Base-by-base conservation (phyloP, 768 basidiomycete species). In the Phaeotremella skinneri region DNA sequence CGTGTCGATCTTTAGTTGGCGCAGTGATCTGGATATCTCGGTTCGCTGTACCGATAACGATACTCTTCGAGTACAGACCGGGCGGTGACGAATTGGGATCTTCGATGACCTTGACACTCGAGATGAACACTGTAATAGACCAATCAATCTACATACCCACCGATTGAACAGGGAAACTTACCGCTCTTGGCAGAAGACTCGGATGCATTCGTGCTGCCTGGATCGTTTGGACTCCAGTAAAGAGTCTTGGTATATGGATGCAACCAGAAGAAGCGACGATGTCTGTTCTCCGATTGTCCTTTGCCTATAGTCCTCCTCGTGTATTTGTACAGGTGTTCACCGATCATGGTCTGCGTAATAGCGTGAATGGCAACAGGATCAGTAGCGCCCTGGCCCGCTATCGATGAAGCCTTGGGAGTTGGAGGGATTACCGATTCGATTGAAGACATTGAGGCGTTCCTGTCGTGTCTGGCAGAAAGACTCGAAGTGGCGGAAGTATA, bases 341-440 rank as follows among this genome's bases (percentile, higher is more conserved):
- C 94, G 66, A 98, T 98, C 96, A 99, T 99, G 23, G 93, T 96
- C 81, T 98, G 94, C 16, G 96, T 99, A 67, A 98, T 97, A 1
- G 93, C 88, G 74, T 97, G 94, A 65, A 98, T 96, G 70, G 96
- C 80, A 1, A 82, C 79, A 2, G 92, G 93, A 72, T 99, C 94
- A 26, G 94, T 96, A 20, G 86, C 79, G 45, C 80, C 82, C 31
- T 75, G 55, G 20, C 26, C 13, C 23, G 31, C 51, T 21, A 50
- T 34, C 2, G 42, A 43, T 31, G 37, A 27, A 52, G 53, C 34
- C 6, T 37, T 25, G 3, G 45, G 37, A 13, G 52, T 45, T 26
- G 31, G 37, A 2, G 51, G 47, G 3, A 30, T 55, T 1, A 54
- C 57, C 23, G 55, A 59, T 20, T 65, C 70, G 37, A 72, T 51